A percentile compares a stretch with the other conserved stretches of the same genome.
phyloP scores from a whole-genome alignment of 257 asterid species.

The Echites panduratus region DNA sequence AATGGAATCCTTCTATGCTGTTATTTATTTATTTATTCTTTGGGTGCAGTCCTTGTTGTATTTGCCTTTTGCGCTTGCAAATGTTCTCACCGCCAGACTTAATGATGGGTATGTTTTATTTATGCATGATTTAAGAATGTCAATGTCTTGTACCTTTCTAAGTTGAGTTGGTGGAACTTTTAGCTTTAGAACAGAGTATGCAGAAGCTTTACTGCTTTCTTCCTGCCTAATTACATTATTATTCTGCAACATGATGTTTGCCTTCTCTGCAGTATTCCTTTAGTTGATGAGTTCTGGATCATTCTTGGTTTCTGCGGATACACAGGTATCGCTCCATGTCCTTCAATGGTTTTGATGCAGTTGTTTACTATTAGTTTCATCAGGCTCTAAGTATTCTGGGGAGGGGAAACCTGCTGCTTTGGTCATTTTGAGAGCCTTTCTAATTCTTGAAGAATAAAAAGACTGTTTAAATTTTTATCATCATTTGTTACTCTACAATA shows the following conservation, averaged over 20 bases:
- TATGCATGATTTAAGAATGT: conserved; percentile 6
- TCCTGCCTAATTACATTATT: conserved; percentile 7
- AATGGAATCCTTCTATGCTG: neutral
- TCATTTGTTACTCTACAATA: neutral
- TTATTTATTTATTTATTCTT: conserved; percentile 16
- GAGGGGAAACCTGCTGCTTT: conserved; percentile 2
- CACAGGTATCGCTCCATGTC: conserved; percentile 42
- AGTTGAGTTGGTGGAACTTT: conserved; percentile 7
- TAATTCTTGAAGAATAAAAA: neutral
- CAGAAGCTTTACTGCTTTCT: neutral
- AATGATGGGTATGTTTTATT: conserved; percentile 68
- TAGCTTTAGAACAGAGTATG: conserved; percentile 3
- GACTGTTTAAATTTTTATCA: neutral
- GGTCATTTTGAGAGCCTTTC: neutral
- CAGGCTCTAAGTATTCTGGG: neutral
- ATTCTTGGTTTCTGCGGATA: conserved; percentile 61
- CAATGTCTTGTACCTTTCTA: conserved; percentile 3
- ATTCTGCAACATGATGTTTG: neutral
- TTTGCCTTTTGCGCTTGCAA: conserved; percentile 90
- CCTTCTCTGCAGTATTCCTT: conserved; percentile 58
- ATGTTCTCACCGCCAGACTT: conserved; percentile 80
- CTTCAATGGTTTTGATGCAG: neutral
- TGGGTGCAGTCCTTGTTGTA: conserved; percentile 68
- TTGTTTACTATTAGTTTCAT: neutral
- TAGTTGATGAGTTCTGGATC: conserved; percentile 81